A percentile compares a stretch with the other conserved stretches of the same genome.
phyloP scores from a whole-genome alignment of 371 early-diverging fungal genomes.

The Zancudomyces culisetae region DNA sequence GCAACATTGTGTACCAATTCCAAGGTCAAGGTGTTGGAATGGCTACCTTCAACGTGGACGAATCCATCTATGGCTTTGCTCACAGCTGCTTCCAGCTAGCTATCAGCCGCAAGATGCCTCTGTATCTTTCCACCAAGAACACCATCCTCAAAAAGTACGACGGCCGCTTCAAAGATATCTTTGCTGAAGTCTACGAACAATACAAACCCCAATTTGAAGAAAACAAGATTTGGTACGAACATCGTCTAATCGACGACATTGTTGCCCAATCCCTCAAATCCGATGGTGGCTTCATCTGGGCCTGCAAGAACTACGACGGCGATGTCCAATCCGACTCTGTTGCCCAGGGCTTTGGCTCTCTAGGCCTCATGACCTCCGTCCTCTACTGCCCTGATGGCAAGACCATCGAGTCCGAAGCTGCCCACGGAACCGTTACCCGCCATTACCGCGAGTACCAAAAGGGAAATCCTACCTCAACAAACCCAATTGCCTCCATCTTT shows the following conservation, averaged over 20 bases:
- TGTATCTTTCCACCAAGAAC: conserved; percentile 93
- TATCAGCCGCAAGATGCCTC: conserved; percentile 57
- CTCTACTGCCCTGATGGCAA: conserved; percentile 86
- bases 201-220: conserved; percentile 48
- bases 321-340: conserved; percentile 87
- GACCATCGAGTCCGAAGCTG: conserved; percentile 91
- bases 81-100: conserved; percentile 89
- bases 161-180: conserved; percentile 95
- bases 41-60: conserved; percentile 88
- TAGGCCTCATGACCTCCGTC: conserved; percentile 91
- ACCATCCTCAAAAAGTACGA: conserved; percentile 94
- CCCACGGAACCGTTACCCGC: conserved; percentile 94
- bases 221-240: conserved; percentile 84
- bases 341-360: conserved; percentile 82
- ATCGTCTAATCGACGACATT: conserved; percentile 95
- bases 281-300: conserved; percentile 87
- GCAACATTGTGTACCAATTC: conserved; percentile 58
- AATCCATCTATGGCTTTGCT: conserved; percentile 84
- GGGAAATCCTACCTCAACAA: conserved; percentile 75
- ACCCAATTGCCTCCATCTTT: conserved; percentile 94
- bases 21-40: conserved; percentile 69
- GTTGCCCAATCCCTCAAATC: conserved; percentile 94
- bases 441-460: conserved; percentile 95
- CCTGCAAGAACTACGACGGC: conserved; percentile 91
- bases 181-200: conserved; percentile 68